These are phyloP conservation scores for Rhamnella rubrinervis DNA, from an alignment of 331 rosid genomes.

Conservation along the genomic window DNA sequence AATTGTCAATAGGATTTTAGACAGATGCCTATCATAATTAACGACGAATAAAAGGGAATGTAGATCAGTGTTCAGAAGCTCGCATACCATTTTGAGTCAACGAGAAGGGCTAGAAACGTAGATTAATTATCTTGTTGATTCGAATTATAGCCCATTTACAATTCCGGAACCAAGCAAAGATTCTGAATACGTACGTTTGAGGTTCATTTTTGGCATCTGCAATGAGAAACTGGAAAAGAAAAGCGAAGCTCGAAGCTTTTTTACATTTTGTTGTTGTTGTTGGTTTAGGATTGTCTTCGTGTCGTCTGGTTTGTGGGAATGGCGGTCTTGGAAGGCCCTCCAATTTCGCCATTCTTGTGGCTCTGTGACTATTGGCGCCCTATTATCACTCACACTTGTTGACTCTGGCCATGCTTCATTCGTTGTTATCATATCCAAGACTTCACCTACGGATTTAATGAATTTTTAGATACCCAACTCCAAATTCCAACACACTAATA, in stretches of 20 bases:
- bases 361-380: conserved; percentile 34
- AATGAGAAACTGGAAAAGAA: neutral
- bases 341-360: conserved; percentile 79
- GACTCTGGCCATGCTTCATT: neutral
- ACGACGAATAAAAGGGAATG: neutral
- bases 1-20: too few species aligned
- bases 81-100: conserved; percentile 17
- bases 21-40: too few species aligned
- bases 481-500: too few species aligned
- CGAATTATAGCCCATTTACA: conserved; percentile 3
- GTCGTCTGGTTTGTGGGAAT: conserved; percentile 38
- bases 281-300: conserved; percentile 17
- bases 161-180: neutral
- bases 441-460: neutral
- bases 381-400: conserved; percentile 19
- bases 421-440: too few species aligned
- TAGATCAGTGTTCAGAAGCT: neutral
- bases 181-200: neutral
- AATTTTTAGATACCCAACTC: too few species aligned
- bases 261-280: conserved; percentile 14
- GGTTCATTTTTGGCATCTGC: neutral
- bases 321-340: conserved; percentile 42
- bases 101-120: conserved; percentile 17
- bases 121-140: neutral
- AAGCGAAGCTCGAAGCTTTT: neutral